These are phyloP conservation scores for Chytridiales sp. DNA, from an alignment of 371 early-diverging fungal species.

Conservation along the genomic window DNA sequence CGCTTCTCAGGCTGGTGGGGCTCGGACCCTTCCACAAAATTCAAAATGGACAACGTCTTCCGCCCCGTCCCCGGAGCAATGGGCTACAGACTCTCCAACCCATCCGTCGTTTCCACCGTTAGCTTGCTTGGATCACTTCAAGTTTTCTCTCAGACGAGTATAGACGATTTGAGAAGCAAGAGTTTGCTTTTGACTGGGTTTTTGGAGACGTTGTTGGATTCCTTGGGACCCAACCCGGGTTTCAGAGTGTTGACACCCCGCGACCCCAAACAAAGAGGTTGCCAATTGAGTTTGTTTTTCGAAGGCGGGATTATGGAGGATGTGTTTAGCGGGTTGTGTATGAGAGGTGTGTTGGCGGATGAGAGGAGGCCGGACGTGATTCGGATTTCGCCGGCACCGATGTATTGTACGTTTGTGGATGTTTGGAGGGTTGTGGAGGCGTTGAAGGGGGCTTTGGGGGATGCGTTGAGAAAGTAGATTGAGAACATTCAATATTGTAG, in stretches of 20 bases:
- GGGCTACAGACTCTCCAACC: conserved; percentile 89
- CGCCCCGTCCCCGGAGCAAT: conserved; percentile 77
- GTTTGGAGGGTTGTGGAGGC: conserved; percentile 47
- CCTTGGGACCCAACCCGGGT: conserved; percentile 32
- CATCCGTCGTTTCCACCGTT: conserved; percentile 70
- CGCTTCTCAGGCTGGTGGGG: conserved; percentile 96
- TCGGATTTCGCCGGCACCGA: conserved; percentile 85
- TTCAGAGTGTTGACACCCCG: conserved; percentile 79
- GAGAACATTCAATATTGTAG: too few relatives aligned
- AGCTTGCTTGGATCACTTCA: conserved; percentile 76
- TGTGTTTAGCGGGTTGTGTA: conserved; percentile 50
- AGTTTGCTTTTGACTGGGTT: conserved; percentile 78
- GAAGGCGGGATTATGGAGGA: conserved; percentile 55
- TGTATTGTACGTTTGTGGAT: conserved; percentile 87
- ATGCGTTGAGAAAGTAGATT: too few relatives aligned
- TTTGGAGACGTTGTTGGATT: conserved; percentile 66
- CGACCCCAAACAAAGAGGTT: conserved; percentile 76
- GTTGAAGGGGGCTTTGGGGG: conserved; percentile 26
- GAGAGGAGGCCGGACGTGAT: conserved; percentile 91
- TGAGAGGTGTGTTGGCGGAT: conserved; percentile 80
- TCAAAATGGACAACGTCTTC: conserved; percentile 57
- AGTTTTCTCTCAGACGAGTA: conserved; percentile 72
- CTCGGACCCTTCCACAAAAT: conserved; percentile 59
- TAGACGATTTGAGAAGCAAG: conserved; percentile 67
- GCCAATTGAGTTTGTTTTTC: conserved; percentile 81